These are phyloP conservation scores for Ceratocystiopsis sp. DNA, from an alignment of 2,329 filamentous ascomycete genomes.

Conservation along the genomic window DNA sequence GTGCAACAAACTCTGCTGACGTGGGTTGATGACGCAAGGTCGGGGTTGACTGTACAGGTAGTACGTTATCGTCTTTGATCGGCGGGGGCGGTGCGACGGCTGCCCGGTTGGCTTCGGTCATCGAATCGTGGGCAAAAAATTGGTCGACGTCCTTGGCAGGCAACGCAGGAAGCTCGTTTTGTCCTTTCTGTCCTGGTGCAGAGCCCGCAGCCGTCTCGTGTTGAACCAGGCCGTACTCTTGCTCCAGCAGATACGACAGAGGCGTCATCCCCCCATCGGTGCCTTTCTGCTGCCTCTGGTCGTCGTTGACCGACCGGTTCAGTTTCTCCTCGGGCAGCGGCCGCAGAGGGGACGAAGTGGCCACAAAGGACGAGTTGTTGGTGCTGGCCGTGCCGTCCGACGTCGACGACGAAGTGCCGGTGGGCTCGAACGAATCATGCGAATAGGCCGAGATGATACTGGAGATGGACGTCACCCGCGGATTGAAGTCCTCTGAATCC, in stretches of 20 bases:
- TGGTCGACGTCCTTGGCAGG: too few relatives aligned
- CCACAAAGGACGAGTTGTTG: slow-evolving; percentile 18
- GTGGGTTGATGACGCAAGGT: too few relatives aligned
- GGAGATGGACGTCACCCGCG: slow-evolving; percentile 25
- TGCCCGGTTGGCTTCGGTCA: too few relatives aligned
- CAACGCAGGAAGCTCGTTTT: too few relatives aligned
- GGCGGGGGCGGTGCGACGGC: too few relatives aligned
- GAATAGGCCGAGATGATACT: slow-evolving; percentile 40
- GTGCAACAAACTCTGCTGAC: too few relatives aligned
- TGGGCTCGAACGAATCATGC: slow-evolving; percentile 6
- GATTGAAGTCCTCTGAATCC: slow-evolving; percentile 8
- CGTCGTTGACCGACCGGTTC: too few relatives aligned
- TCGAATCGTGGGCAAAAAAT: too few relatives aligned
- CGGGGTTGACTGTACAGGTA: too few relatives aligned
- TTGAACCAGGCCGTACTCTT: neutral
- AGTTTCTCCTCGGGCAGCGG: neutral
- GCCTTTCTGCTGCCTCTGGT: neutral
- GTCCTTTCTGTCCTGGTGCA: too few relatives aligned
- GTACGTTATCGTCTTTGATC: too few relatives aligned
- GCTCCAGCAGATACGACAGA: slow-evolving; percentile 8
- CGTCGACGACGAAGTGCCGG: slow-evolving; percentile 9
- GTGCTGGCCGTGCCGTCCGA: slow-evolving; percentile 22
- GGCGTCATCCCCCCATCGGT: slow-evolving; percentile 3
- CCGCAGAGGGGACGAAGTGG: slow-evolving; percentile 9
- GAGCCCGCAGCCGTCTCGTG: too few relatives aligned